Percentiles rank a stretch among this genome's conserved stretches.
Evolutionary conservation across 805 yeast species (phyloP).

Genomic region (Groenewaldozyma tartarivorans): DNA sequence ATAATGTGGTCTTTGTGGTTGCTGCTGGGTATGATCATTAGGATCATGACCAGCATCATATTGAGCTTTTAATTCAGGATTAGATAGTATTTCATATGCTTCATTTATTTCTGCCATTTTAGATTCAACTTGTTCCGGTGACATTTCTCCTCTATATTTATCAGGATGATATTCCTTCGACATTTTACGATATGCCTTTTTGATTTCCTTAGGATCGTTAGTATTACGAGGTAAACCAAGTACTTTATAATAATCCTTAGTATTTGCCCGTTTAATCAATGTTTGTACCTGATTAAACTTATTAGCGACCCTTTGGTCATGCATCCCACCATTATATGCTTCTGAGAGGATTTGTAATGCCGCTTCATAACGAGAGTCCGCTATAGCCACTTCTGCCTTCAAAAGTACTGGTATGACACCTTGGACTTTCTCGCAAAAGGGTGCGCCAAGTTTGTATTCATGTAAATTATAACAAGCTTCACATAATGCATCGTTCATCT

Average conservation of each 20-base stretch:
- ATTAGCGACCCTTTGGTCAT: constrained; percentile 12
- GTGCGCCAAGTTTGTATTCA: constrained; percentile 21
- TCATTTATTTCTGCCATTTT: constrained; percentile 89
- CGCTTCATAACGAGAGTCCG: constrained; percentile 15
- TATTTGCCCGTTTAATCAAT: constrained; percentile 24
- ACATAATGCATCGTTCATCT: constrained; percentile 33
- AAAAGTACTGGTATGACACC: constrained; percentile 15
- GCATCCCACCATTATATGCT: constrained; percentile 11
- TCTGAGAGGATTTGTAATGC: constrained; percentile 13
- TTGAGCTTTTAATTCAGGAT: constrained; percentile 49
- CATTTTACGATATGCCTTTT: constrained; percentile 68
- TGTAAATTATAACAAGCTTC: constrained; percentile 30
- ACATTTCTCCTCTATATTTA: constrained; percentile 63
- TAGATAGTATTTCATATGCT: constrained; percentile 79
- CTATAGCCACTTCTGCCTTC: constrained; percentile 13
- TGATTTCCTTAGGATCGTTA: constrained; percentile 65
- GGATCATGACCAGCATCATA: constrained; percentile 50
- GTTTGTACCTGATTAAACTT: constrained; percentile 17
- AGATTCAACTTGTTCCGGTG: constrained; percentile 59
- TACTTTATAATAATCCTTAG: constrained; percentile 71
- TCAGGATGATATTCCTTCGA: constrained; percentile 88
- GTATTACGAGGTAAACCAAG: constrained; percentile 49
- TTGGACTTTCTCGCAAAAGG: constrained; percentile 22
- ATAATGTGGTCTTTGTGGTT: neutral
- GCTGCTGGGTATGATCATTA: constrained; percentile 18